These are phyloP conservation scores for Fusarium scirpi DNA, from an alignment of 2,329 filamentous ascomycete species.

Conservation along the genomic window DNA sequence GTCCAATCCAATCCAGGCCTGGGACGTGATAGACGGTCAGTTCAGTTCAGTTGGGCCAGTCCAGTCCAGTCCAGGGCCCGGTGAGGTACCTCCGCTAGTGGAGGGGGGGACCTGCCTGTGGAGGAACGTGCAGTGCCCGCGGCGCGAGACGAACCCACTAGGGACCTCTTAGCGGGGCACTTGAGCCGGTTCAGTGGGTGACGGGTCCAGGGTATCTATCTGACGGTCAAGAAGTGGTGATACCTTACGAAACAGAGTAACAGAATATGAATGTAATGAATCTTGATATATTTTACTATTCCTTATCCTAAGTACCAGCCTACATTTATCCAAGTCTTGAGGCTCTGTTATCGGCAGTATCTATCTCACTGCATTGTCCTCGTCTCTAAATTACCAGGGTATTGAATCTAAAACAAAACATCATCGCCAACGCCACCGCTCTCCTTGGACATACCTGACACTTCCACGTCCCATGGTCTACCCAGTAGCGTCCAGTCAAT, in stretches of 20 bases:
- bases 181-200: slow-evolving; percentile 15
- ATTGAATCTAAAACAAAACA: slow-evolving; percentile 39
- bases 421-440: slow-evolving; percentile 29
- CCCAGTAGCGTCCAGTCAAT: slow-evolving; percentile 1
- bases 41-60: background rate
- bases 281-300: background rate
- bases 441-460: slow-evolving; percentile 29
- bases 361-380: background rate
- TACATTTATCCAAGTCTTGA: background rate
- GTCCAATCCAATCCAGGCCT: background rate
- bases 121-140: slow-evolving; percentile 23
- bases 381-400: slow-evolving; percentile 1
- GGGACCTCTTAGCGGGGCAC: slow-evolving; percentile 27
- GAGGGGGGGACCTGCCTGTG: slow-evolving; percentile 11
- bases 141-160: slow-evolving; percentile 18
- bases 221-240: slow-evolving; percentile 20
- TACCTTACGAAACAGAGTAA: background rate
- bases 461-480: slow-evolving; percentile 4
- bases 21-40: slow-evolving; percentile 24
- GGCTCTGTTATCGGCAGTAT: background rate
- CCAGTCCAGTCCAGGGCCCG: slow-evolving; percentile 7
- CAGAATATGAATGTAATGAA: background rate
- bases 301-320: background rate
- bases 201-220: slow-evolving; percentile 21
- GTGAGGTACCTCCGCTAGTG: slow-evolving; percentile 26